These are phyloP conservation scores for Alternaria conjuncta DNA, from an alignment of 2,329 filamentous ascomycete species.

Conservation along the genomic window DNA sequence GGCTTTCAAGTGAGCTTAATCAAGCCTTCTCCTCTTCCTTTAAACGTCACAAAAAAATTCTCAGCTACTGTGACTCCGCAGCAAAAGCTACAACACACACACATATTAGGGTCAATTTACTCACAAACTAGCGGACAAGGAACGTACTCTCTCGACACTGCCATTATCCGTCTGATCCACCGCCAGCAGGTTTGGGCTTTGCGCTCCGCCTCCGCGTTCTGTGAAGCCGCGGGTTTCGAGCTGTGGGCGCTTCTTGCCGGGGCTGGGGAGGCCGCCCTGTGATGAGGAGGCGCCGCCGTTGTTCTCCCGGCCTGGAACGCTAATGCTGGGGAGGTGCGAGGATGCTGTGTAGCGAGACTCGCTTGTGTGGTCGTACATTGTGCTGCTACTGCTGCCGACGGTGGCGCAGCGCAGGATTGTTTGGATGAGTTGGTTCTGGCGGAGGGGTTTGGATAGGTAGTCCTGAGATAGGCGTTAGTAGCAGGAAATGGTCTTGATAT, in stretches of 20 bases:
- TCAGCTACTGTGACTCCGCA: slow-evolving; percentile 60
- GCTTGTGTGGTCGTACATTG: slow-evolving; percentile 72
- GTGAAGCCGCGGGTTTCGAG: slow-evolving; percentile 71
- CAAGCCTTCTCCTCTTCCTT: slow-evolving; percentile 27
- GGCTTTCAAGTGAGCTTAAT: slow-evolving; percentile 20
- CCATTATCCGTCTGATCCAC: slow-evolving; percentile 68
- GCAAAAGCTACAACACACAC: slow-evolving; percentile 46
- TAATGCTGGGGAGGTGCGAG: slow-evolving; percentile 9
- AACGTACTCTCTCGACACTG: slow-evolving; percentile 62
- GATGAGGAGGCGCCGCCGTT: slow-evolving; percentile 7
- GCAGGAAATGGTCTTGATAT: background rate
- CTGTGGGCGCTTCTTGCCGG: slow-evolving; percentile 54
- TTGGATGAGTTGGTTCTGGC: slow-evolving; percentile 97
- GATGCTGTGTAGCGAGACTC: slow-evolving; percentile 12
- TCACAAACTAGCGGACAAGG: slow-evolving; percentile 26
- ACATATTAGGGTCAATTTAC: slow-evolving; percentile 19
- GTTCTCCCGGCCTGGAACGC: slow-evolving; percentile 7
- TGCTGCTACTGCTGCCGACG: slow-evolving; percentile 82
- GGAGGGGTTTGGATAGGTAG: slow-evolving; percentile 94
- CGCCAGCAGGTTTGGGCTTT: slow-evolving; percentile 68
- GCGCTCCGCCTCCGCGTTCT: slow-evolving; percentile 67
- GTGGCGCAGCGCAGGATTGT: slow-evolving; percentile 97
- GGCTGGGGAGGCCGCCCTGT: slow-evolving; percentile 1
- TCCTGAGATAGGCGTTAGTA: slow-evolving; percentile 58
- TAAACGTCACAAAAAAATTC: slow-evolving; percentile 7